Base-by-base conservation (phyloP, 768 basidiomycete genomes). In the Candolleomyces eurysporus region DNA sequence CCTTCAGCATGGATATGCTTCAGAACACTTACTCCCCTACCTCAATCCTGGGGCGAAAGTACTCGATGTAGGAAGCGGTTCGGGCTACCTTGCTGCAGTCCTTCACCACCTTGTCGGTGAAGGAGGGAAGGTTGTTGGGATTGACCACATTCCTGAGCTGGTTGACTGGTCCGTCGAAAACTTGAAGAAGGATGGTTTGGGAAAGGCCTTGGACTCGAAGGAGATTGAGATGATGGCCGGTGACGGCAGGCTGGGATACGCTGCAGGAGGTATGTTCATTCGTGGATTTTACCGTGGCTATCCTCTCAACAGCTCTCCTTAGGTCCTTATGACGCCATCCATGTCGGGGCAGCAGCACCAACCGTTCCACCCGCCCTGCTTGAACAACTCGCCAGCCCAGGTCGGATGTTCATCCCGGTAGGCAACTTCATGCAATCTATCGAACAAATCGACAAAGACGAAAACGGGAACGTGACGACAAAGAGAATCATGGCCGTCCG, bases 301-400 rank as follows among this genome's bases (percentile, higher is more conserved):
- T 40, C 9, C 48, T 59, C 17, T 51, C 26, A 19, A 13, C 53
- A 21, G 30, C 21, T 39, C 8, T 45, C 9, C 55, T 45, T 62
- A 85, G 88, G 80, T 3, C 90, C 90, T 0, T 94, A 87, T 69
- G 84, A 93, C 63, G 89, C 86, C 0, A 97, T 98, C 54, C 96
- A 98, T 66, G 96, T 98, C 42, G 96, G 96, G 4, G 96, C 96
- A 0, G 96, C 96, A 0, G 88, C 96, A 0, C 89, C 92, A 0
- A 79, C 68, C 0, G 74, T 94, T 14, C 95, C 96, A 0, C 72
- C 82, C 21, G 72, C 80, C 0, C 82, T 98, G 1, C 72, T 98
- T 31, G 85, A 90, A 14, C 95, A 96, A 68, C 85, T 94, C 3
- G 87, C 87, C 30, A 70, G 72, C 2, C 89, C 90, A 0, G 91